Evolutionary conservation across 345 rosid genomes (phyloP), one percentile per base, ranked within the genome.

Genomic region (Anastatica hierochuntica): DNA sequence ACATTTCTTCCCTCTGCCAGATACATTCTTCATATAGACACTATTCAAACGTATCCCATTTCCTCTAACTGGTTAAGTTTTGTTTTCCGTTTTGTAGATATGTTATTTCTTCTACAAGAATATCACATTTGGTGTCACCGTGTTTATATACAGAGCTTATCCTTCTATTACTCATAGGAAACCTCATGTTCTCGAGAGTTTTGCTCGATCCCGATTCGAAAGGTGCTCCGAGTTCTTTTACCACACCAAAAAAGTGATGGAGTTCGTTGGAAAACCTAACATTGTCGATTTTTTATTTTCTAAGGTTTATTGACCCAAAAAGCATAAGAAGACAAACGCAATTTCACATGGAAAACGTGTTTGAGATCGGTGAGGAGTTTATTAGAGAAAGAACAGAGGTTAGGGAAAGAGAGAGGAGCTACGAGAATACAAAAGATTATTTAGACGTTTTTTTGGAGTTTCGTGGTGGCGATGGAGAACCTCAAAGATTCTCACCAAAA

Each of bases 391-490:
- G n/a, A n/a, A n/a, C n/a, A n/a, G n/a, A n/a, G n/a, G n/a, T n/a
- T n/a, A n/a, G n/a, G n/a, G n/a, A n/a, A n/a, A n/a, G n/a, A n/a
- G n/a, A n/a, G n/a, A n/a, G n/a, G n/a, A n/a, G n/a, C n/a, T n/a
- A n/a, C n/a, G n/a, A n/a, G n/a, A n/a, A n/a, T n/a, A n/a, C n/a
- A n/a, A 77, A 23, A 46, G 97, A 88, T 43, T 88, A 69, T 49
- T 27, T 88, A 16, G 92, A 88, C 57, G 92, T 82, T 53, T 79
- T 88, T 56, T 55, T 88, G 80, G 92, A 72, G 58, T 88, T 85
- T 53, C 84, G 77, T 0, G 88, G 96, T 9, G 34, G 46, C 24
- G 74, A 74, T 62, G 77, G 78, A n/a, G 83, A 74, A 68, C 68
- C 84, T 4, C 31, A 67, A 2, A 65, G 9, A 12, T 82, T 88